These are phyloP conservation scores for Trypanosoma theileri DNA, from an alignment of 208 protist genomes.

Conservation along the genomic window DNA sequence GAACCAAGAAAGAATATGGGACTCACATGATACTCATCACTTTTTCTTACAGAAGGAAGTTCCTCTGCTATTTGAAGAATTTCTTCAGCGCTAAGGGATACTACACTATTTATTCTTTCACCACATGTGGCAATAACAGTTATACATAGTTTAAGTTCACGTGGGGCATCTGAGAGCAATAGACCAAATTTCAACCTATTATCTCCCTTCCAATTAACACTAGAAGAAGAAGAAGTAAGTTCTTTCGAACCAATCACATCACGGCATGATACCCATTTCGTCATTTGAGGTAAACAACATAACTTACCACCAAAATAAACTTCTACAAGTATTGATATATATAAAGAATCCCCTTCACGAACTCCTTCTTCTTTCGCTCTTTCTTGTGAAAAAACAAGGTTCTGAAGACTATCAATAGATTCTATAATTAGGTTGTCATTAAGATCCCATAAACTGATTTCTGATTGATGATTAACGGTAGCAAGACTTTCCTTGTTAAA, in stretches of 20 bases:
- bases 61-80: conserved; percentile 40
- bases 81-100: conserved; percentile 26
- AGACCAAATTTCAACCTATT: conserved; percentile 35
- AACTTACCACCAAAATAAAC: conserved; percentile 48
- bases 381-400: conserved; percentile 28
- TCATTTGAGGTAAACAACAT: conserved; percentile 42
- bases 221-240: conserved; percentile 10
- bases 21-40: conserved; percentile 34
- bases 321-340: conserved; percentile 54
- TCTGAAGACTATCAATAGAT: conserved; percentile 36
- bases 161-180: conserved; percentile 37
- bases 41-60: conserved; percentile 27
- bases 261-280: conserved; percentile 36
- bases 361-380: conserved; percentile 49
- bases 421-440: conserved; percentile 33
- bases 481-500: conserved; percentile 11
- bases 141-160: conserved; percentile 71
- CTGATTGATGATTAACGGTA: conserved; percentile 6
- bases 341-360: conserved; percentile 38
- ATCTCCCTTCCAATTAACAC: conserved; percentile 30
- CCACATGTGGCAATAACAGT: conserved; percentile 36
- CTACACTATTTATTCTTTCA: conserved; percentile 29
- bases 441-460: conserved; percentile 60
- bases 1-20: conserved; percentile 46
- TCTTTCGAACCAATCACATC: conserved; percentile 19